A percentile compares a stretch with the other conserved stretches of the same genome.
phyloP scores from a whole-genome alignment of 1,139 yeast genomes.

The Arxiozyma slooffiae region DNA sequence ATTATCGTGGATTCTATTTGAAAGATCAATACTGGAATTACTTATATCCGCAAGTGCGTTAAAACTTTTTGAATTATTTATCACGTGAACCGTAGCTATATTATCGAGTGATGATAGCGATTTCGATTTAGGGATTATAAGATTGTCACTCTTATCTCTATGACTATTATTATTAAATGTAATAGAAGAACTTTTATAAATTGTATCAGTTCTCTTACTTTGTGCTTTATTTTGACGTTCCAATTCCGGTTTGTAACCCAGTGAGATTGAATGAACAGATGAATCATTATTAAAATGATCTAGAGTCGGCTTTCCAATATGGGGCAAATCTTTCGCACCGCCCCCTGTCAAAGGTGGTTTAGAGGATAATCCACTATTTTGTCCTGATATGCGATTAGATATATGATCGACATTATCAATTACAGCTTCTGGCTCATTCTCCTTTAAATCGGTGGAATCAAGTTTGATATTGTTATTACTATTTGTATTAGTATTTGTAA shows the following conservation, averaged over 20 bases:
- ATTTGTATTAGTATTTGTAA: too few relatives aligned
- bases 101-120: background rate
- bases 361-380: background rate
- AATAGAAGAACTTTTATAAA: background rate
- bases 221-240: slow-evolving; percentile 5
- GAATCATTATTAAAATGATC: background rate
- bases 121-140: background rate
- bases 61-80: too few relatives aligned
- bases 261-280: background rate
- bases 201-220: slow-evolving; percentile 8
- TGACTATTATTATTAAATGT: background rate
- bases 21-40: background rate
- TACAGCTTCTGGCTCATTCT: too few relatives aligned
- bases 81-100: background rate
- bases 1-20: background rate
- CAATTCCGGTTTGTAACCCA: too few relatives aligned
- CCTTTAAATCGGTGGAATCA: too few relatives aligned
- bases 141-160: background rate
- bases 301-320: background rate
- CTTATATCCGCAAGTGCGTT: background rate
- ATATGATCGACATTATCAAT: background rate
- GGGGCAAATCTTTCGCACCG: background rate
- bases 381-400: background rate
- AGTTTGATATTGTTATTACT: background rate
- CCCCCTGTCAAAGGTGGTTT: background rate